phyloP scores from a whole-genome alignment of 2,329 filamentous ascomycete genomes.

The Drechslera avenae region DNA sequence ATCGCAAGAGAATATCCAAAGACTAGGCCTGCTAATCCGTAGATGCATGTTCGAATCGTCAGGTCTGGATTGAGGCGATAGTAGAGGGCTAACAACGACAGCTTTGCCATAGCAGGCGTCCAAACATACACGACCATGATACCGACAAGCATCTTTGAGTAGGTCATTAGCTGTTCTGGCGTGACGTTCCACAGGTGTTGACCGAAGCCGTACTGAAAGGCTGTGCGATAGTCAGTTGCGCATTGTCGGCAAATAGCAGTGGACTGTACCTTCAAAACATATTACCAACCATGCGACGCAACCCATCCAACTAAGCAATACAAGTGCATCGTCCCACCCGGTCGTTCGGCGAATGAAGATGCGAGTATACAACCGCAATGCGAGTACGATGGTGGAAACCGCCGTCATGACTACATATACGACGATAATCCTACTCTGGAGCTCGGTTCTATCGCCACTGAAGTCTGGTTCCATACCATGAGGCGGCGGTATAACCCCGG shows the following conservation, averaged over 20 bases:
- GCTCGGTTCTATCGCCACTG: slow-evolving; percentile 14
- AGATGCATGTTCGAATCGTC: slow-evolving; percentile 16
- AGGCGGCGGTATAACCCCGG: slow-evolving; percentile 17
- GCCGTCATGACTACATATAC: slow-evolving; percentile 19
- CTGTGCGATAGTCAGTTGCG: slow-evolving; percentile 8
- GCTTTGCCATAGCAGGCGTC: slow-evolving; percentile 28
- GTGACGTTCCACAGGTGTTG: slow-evolving; percentile 27
- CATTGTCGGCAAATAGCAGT: background rate
- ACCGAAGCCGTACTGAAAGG: slow-evolving; percentile 27
- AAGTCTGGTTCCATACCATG: slow-evolving; percentile 10
- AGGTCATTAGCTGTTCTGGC: slow-evolving; percentile 9
- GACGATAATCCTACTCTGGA: slow-evolving; percentile 18
- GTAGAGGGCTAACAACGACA: slow-evolving; percentile 28
- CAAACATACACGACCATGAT: slow-evolving; percentile 27
- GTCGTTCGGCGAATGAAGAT: slow-evolving; percentile 14
- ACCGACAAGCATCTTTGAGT: slow-evolving; percentile 19
- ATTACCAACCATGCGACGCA: slow-evolving; percentile 23
- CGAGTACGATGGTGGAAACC: slow-evolving; percentile 17
- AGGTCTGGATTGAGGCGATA: slow-evolving; percentile 21
- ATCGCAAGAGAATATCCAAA: slow-evolving; percentile 24
- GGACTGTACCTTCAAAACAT: slow-evolving; percentile 14
- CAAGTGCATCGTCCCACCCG: slow-evolving; percentile 22
- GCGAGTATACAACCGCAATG: slow-evolving; percentile 24
- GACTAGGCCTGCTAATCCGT: slow-evolving; percentile 19
- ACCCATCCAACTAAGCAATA: slow-evolving; percentile 21